Conservation (phyloP, 371 early-diverging fungal genomes). For the Cokeromyces recurvatus region DNA sequence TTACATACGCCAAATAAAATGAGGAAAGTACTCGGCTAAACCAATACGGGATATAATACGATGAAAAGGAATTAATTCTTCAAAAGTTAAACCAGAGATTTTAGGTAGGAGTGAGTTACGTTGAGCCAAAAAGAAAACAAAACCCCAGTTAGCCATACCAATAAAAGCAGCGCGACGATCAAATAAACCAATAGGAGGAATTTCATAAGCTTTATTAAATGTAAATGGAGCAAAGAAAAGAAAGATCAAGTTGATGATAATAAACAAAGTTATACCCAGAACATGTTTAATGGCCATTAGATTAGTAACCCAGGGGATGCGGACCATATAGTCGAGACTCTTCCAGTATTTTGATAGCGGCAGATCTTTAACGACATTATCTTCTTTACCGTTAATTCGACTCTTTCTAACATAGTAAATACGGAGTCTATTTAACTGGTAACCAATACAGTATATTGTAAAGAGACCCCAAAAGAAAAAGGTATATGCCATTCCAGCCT, state of each 20-base stretch:
- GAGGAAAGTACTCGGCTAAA: constrained; percentile 34
- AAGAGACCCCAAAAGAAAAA: constrained; percentile 41
- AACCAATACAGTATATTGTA: constrained; percentile 31
- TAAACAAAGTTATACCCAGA: constrained; percentile 26
- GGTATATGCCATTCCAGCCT: constrained; percentile 28
- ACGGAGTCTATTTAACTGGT: constrained; percentile 26
- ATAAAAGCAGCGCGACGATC: constrained; percentile 46
- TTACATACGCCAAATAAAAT: constrained; percentile 45
- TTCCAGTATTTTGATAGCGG: constrained; percentile 7
- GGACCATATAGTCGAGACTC: constrained; percentile 14
- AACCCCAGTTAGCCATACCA: constrained; percentile 42
- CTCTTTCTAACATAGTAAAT: constrained; percentile 22
- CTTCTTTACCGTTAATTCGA: constrained; percentile 13
- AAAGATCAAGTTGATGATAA: constrained; percentile 26
- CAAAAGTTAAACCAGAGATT: constrained; percentile 42
- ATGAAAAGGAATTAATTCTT: constrained; percentile 42
- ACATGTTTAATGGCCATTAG: constrained; percentile 40
- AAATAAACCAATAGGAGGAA: constrained; percentile 26
- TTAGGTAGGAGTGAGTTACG: constrained; percentile 35
- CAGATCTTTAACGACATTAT: background rate
- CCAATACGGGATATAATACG: constrained; percentile 45
- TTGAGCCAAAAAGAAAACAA: constrained; percentile 43
- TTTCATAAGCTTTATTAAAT: constrained; percentile 5
- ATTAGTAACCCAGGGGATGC: constrained; percentile 37
- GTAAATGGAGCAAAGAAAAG: constrained; percentile 30